Conservation (phyloP, 2,329 filamentous ascomycete species). For the Fusarium protoensiforme region DNA sequence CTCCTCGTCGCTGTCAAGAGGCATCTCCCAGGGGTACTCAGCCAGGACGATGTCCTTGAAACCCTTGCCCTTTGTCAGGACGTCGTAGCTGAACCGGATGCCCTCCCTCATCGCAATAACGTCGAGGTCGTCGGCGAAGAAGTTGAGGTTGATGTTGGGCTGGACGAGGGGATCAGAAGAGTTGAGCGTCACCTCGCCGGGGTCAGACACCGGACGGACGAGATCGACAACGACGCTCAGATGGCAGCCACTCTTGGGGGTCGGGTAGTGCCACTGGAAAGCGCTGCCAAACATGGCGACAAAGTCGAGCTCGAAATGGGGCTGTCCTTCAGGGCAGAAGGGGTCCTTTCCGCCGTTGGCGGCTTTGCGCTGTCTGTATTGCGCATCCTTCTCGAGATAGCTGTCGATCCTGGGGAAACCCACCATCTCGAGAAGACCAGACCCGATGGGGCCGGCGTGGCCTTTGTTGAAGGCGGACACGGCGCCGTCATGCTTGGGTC, state of each 20-base stretch:
- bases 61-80: constrained; percentile 65
- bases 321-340: constrained; percentile 66
- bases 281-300: constrained; percentile 65
- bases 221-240: constrained; percentile 66
- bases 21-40: constrained; percentile 72
- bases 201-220: constrained; percentile 52
- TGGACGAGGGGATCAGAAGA: constrained; percentile 67
- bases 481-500: constrained; percentile 48
- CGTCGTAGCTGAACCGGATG: constrained; percentile 66
- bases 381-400: constrained; percentile 58
- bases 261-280: constrained; percentile 60
- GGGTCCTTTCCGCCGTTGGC: constrained; percentile 60
- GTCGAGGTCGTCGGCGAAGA: constrained; percentile 65
- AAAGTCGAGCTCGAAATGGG: constrained; percentile 72
- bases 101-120: constrained; percentile 70
- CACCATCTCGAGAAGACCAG: constrained; percentile 60
- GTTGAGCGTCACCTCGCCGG: constrained; percentile 66
- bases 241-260: constrained; percentile 57
- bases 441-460: constrained; percentile 53
- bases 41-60: constrained; percentile 64
- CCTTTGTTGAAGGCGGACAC: constrained; percentile 32
- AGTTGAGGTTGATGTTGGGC: constrained; percentile 70
- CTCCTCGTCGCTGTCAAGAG: constrained; percentile 62
- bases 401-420: constrained; percentile 69
- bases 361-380: constrained; percentile 57